These are phyloP conservation scores for Phoenix dactylifera DNA, from an alignment of 176 grass and related monocot species.

Conservation along the genomic window DNA sequence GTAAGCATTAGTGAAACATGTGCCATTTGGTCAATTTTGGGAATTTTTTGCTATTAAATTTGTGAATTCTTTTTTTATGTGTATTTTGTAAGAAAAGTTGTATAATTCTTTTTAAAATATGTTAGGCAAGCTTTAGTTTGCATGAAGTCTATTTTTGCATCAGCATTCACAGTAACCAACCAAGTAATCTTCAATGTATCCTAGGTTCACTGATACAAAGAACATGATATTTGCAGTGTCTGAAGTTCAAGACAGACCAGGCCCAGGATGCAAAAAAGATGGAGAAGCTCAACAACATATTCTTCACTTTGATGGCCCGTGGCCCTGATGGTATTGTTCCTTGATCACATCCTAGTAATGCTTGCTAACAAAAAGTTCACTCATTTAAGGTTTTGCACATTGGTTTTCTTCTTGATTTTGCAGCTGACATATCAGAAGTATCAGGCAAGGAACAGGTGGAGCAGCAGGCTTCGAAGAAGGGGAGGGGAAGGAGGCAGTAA, in stretches of 20 bases:
- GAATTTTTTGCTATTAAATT: no score
- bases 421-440: constrained; percentile 85
- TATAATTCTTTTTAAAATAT: no score
- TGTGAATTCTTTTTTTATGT: no score
- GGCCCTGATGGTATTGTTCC: constrained; percentile 70
- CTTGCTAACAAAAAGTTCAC: neutral
- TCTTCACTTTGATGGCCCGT: constrained; percentile 81
- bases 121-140: no score
- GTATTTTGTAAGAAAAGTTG: no score
- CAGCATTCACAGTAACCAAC: no score
- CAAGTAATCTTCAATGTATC: no score
- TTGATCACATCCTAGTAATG: neutral
- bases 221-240: constrained; percentile 43
- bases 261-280: constrained; percentile 98
- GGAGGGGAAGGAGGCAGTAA: constrained; percentile 80
- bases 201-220: neutral
- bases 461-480: constrained; percentile 76
- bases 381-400: neutral
- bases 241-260: constrained; percentile 95
- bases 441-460: constrained; percentile 85
- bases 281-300: constrained; percentile 93
- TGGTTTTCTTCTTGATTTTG: neutral
- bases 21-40: no score
- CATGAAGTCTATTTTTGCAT: no score
- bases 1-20: no score